Conservation (phyloP, 2,329 filamentous ascomycete species). For the Colletotrichum ledebouriae region DNA sequence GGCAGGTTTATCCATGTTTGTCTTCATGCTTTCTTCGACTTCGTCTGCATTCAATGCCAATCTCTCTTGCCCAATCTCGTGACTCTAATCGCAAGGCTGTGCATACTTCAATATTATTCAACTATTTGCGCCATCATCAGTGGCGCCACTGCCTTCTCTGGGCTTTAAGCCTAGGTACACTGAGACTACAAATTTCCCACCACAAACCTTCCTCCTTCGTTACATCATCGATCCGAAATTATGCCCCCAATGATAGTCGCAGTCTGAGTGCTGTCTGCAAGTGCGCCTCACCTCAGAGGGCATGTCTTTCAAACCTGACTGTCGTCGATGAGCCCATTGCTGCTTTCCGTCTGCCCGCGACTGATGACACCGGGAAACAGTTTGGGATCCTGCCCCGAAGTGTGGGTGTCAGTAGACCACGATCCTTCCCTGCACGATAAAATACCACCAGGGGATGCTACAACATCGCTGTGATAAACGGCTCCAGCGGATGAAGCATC, state of each 20-base stretch:
- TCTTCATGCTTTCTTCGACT: neutral
- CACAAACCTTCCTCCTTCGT: no score
- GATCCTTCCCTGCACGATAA: conserved; percentile 49
- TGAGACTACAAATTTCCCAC: no score
- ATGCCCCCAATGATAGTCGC: no score
- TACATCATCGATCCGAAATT: no score
- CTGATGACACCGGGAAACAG: conserved; percentile 80
- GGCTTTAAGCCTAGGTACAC: no score
- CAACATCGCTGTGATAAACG: conserved; percentile 11
- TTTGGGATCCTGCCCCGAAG: conserved; percentile 73
- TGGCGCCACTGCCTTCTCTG: no score
- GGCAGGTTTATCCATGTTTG: conserved; percentile 1
- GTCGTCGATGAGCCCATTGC: neutral
- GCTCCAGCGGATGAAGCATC: neutral
- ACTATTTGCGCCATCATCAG: no score
- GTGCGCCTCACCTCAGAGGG: neutral
- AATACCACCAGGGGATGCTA: conserved; percentile 36
- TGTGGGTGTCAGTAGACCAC: conserved; percentile 58
- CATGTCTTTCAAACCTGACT: neutral
- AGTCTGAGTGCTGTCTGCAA: no score
- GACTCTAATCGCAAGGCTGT: no score
- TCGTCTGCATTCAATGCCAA: no score
- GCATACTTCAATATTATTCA: no score
- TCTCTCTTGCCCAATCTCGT: no score
- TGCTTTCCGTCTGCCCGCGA: conserved; percentile 51